Evolutionary conservation across 2,329 filamentous ascomycete species (phyloP).

Genomic region (Fusarium sp.): DNA sequence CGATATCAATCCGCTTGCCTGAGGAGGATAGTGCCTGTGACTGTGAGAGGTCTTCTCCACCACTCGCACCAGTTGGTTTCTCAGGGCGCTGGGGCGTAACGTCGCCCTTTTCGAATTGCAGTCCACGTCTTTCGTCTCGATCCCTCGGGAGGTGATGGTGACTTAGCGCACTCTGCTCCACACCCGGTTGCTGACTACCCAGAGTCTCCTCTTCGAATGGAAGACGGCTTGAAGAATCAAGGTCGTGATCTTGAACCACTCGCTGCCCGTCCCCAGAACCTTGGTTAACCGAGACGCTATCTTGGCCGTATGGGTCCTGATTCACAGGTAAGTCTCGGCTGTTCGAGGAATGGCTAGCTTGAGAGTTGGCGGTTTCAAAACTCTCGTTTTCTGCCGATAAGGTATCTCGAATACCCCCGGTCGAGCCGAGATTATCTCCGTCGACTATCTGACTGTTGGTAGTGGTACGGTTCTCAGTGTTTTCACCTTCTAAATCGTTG

Average conservation of each 20-base stretch:
- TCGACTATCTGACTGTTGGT: not conserved
- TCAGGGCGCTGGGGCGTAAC: not conserved
- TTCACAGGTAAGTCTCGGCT: not conserved
- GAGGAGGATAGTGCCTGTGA: not conserved
- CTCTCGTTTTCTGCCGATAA: not conserved
- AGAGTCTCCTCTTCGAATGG: not conserved
- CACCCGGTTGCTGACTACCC: not conserved
- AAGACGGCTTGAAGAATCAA: not conserved
- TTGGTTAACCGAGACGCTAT: not conserved
- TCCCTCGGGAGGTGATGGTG: not conserved
- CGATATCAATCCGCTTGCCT: not conserved
- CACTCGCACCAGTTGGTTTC: not conserved
- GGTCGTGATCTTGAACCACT: not conserved
- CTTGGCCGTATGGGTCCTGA: not conserved
- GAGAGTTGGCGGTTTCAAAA: conserved; percentile 1
- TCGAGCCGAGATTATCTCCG: not conserved
- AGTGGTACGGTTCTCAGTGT: not conserved
- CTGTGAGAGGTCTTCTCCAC: not conserved
- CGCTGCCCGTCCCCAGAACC: not conserved
- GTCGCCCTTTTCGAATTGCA: not conserved
- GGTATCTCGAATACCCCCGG: not conserved
- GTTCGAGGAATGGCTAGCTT: not conserved
- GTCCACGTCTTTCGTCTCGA: not conserved
- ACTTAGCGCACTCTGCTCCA: not conserved
- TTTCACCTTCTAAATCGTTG: not conserved